These are phyloP conservation scores for Ulmus americana DNA, from an alignment of 331 rosid species.

Conservation along the genomic window DNA sequence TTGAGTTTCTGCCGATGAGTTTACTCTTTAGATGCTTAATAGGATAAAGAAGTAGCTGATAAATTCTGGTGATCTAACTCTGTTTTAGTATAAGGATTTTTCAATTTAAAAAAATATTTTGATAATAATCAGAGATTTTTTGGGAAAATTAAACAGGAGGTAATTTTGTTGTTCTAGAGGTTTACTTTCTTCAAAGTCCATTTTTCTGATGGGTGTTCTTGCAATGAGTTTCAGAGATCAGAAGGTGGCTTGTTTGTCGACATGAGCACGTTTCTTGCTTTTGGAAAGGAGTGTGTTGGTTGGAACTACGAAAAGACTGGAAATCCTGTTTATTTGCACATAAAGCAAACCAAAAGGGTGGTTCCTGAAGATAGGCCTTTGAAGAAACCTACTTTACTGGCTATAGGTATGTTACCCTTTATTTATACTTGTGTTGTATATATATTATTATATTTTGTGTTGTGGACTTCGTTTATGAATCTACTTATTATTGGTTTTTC, in stretches of 20 bases:
- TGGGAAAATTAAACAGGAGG: no score
- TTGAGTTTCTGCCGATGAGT: neutral
- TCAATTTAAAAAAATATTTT: neutral
- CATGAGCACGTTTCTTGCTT: conserved; percentile 73
- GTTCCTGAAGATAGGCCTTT: conserved; percentile 82
- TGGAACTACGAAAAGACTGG: conserved; percentile 88
- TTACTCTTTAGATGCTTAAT: neutral
- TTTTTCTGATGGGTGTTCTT: conserved; percentile 1
- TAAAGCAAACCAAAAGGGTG: conserved; percentile 58
- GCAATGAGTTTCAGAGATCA: conserved; percentile 54
- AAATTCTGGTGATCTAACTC: neutral
- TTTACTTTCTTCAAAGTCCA: neutral
- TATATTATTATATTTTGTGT: neutral
- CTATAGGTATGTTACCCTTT: conserved; percentile 49
- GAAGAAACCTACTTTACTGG: conserved; percentile 81
- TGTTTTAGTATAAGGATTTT: neutral
- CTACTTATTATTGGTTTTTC: neutral
- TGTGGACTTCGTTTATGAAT: conserved; percentile 5
- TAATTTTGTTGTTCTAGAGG: neutral
- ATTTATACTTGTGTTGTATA: neutral
- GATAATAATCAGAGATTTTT: no score
- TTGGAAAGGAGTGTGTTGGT: conserved; percentile 67
- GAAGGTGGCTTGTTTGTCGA: conserved; percentile 83
- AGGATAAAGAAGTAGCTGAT: neutral
- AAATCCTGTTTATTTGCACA: conserved; percentile 74